Evolutionary conservation across 176 grass and related monocot genomes (phyloP), one percentile per base, ranked within the genome.

Genomic region (Neostapfia colusana): DNA sequence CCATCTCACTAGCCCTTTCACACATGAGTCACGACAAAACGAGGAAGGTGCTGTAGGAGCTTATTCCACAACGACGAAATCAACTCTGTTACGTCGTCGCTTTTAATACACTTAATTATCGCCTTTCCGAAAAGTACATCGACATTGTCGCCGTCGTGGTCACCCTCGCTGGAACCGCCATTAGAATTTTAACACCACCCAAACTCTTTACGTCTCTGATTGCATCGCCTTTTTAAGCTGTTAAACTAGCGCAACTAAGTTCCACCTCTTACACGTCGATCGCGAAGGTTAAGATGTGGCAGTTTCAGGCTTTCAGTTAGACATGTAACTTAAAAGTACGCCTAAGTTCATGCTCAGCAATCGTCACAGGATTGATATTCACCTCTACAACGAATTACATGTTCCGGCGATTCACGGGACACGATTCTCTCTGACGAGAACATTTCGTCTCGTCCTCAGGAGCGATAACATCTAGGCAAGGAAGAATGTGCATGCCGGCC

Each of bases 401-500:
- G 44, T 8, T 44, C 11, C 24, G 40, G 2, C 24, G 37, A 0
- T 0, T 34, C 20, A 14, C 10, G 13, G 25, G 2, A 31, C 16
- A 23, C 41, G 58, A 46, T 37, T 55, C 24, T 54, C 17, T 40
- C 60, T 0, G 27, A 63, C 43, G 8, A 65, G 59, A 49, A 77
- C 60, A 21, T 50, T 48, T 62, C 43, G 11, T 64, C 59, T 5
- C 10, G 3, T 25, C 8, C 53, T 6, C 6, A n/a, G 53, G 76
- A 5, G 59, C 31, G 65, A 53, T 18, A 63, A 42, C 43, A 23
- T 23, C 34, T 44, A 64, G 73, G 53, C 35, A 11, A 61, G 24
- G 40, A 46, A 51, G 53, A 83, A 69, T 83, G 72, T 68, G 81
- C 37, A 23, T n/a, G 55, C 39, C 54, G 50, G 5, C 50, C 50